These are phyloP conservation scores for Aurantiochytrium sp. DNA, from an alignment of 108 stramenopile species.

Conservation along the genomic window DNA sequence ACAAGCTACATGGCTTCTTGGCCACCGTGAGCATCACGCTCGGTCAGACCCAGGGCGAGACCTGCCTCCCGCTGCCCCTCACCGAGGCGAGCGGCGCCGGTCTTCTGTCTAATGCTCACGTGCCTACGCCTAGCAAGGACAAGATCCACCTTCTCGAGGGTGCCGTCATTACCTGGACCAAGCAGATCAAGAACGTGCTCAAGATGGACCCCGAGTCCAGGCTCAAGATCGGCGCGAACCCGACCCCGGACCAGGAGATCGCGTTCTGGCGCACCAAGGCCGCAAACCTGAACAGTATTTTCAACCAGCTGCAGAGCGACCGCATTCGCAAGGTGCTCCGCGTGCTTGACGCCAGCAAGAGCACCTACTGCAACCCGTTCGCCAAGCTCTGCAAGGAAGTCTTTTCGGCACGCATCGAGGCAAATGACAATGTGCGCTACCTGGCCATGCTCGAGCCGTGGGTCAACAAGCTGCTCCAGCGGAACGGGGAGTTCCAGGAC, in stretches of 20 bases:
- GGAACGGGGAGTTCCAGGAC: slow-evolving; percentile 52
- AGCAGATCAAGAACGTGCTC: slow-evolving; percentile 79
- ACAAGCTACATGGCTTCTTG: slow-evolving; percentile 72
- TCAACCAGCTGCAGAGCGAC: slow-evolving; percentile 75
- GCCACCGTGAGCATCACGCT: slow-evolving; percentile 73
- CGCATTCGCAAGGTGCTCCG: slow-evolving; percentile 71
- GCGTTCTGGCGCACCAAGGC: slow-evolving; percentile 82
- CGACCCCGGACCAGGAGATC: slow-evolving; percentile 79
- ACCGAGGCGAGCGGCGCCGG: slow-evolving; percentile 44
- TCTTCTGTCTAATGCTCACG: background rate
- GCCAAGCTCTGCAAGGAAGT: slow-evolving; percentile 78
- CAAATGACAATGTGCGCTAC: slow-evolving; percentile 81
- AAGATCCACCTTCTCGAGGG: slow-evolving; percentile 80
- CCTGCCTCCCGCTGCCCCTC: slow-evolving; percentile 76
- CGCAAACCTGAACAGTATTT: slow-evolving; percentile 73
- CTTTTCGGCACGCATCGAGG: slow-evolving; percentile 72
- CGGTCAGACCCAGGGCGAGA: slow-evolving; percentile 81
- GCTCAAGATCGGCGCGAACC: slow-evolving; percentile 73
- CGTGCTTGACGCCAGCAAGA: slow-evolving; percentile 68
- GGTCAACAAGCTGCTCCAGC: slow-evolving; percentile 66
- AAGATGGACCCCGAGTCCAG: slow-evolving; percentile 80
- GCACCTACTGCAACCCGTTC: slow-evolving; percentile 81
- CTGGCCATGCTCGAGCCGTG: slow-evolving; percentile 72
- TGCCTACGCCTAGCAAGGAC: slow-evolving; percentile 37
- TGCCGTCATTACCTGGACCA: slow-evolving; percentile 83